Evolutionary conservation across 1,284 basidiomycete genomes (phyloP).

Genomic region (Rugosomyces carneus): DNA sequence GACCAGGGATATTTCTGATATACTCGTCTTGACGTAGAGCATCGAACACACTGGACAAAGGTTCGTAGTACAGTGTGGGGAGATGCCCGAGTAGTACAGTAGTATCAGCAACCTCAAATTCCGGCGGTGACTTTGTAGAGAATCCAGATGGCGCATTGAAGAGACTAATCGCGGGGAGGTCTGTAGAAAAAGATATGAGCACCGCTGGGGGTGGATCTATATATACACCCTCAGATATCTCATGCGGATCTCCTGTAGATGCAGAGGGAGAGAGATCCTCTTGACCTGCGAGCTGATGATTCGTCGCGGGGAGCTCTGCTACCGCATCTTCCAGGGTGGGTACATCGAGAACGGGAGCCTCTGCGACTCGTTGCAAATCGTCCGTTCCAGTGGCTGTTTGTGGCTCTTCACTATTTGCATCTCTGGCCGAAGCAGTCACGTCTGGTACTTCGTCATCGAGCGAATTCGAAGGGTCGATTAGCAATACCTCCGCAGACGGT

Average conservation of each 20-base stretch:
- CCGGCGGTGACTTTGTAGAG: conserved; percentile 18
- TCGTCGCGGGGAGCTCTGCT: neutral
- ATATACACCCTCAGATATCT: conserved; percentile 64
- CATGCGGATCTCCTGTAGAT: conserved; percentile 43
- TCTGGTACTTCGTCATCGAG: neutral
- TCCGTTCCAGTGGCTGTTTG: neutral
- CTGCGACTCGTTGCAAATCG: neutral
- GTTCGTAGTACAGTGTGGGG: conserved; percentile 70
- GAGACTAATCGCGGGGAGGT: conserved; percentile 41
- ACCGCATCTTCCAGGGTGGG: neutral
- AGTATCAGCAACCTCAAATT: conserved; percentile 14
- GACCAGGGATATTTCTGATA: conserved; percentile 38
- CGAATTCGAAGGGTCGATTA: neutral
- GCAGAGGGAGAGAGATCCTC: conserved; percentile 12
- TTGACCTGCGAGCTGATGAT: conserved; percentile 2
- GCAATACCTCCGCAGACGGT: neutral
- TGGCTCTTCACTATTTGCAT: neutral
- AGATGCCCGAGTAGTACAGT: conserved; percentile 48
- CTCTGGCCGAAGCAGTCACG: neutral
- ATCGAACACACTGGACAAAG: conserved; percentile 59
- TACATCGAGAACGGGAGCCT: neutral
- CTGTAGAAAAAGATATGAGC: conserved; percentile 44
- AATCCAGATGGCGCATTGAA: conserved; percentile 48
- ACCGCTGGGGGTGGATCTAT: conserved; percentile 73
- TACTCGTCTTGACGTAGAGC: conserved; percentile 57